A percentile compares a stretch with the other conserved stretches of the same genome.
phyloP scores from a whole-genome alignment of 2,329 filamentous ascomycete genomes.

The Arthrobotrys megalospora region DNA sequence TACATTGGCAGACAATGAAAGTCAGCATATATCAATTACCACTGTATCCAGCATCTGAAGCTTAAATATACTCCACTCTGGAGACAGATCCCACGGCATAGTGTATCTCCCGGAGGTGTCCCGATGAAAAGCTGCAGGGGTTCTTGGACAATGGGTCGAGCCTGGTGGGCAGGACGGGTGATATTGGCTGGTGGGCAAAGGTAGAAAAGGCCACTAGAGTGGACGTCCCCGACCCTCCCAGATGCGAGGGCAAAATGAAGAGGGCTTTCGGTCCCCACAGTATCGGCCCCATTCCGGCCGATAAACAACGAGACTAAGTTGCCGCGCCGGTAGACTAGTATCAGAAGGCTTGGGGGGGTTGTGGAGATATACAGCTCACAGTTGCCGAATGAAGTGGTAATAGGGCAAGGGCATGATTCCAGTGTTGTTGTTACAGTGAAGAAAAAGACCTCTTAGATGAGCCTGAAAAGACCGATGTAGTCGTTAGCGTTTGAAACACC shows the following conservation, averaged over 20 bases:
- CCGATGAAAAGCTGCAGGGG: slow-evolving; percentile 1
- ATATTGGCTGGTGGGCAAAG: neutral
- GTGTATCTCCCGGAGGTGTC: neutral
- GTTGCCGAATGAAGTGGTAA: neutral
- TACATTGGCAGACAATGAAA: slow-evolving; percentile 1
- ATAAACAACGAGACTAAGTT: neutral
- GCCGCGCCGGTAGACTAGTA: neutral
- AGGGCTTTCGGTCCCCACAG: neutral
- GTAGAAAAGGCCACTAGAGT: neutral
- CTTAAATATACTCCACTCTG: neutral
- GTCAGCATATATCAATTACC: slow-evolving; percentile 2
- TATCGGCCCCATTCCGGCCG: neutral
- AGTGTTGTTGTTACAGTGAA: neutral
- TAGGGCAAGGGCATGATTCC: slow-evolving; percentile 9
- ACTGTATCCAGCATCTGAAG: neutral
- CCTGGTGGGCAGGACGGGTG: neutral
- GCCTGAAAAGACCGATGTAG: neutral
- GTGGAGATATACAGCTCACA: neutral
- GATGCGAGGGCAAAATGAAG: neutral
- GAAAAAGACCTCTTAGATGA: slow-evolving; percentile 11
- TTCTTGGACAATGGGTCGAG: neutral
- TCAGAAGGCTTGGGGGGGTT: slow-evolving; percentile 1
- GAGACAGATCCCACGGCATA: neutral
- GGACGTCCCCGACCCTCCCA: neutral
- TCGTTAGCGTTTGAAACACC: neutral